Percentiles rank a stretch among this genome's conserved stretches.
phyloP scores from a whole-genome alignment of 1,139 yeast species.

The Candida freyschussii region DNA sequence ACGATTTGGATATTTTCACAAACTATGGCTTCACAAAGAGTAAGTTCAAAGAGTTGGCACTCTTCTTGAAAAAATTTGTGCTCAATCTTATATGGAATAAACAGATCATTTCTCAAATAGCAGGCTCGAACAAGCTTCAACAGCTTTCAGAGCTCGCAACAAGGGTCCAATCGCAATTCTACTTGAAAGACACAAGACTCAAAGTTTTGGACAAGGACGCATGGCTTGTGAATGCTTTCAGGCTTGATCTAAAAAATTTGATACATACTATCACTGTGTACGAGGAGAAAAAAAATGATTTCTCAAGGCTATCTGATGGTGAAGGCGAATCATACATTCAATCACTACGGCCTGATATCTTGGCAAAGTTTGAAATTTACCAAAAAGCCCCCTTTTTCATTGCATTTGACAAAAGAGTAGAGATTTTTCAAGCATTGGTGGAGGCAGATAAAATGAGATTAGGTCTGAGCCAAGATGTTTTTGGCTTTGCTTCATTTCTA shows the following conservation, averaged over 20 bases:
- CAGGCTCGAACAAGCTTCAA: conserved; percentile 2
- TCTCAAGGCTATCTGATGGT: conserved; percentile 20
- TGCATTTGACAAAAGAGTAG: conserved; percentile 69
- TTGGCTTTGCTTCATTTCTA: conserved; percentile 10
- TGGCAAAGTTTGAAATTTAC: conserved; percentile 43
- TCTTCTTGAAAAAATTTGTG: conserved; percentile 50
- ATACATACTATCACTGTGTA: conserved; percentile 14
- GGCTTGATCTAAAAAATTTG: conserved; percentile 10
- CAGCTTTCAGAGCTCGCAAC: conserved; percentile 36
- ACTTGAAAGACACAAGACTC: conserved; percentile 63
- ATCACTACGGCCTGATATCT: conserved; percentile 8
- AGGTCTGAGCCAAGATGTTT: conserved; percentile 18
- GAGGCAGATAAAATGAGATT: conserved; percentile 42
- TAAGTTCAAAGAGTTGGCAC: conserved; percentile 43
- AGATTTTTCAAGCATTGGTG: conserved; percentile 62
- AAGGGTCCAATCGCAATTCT: conserved; percentile 60
- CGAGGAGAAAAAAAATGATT: conserved; percentile 21
- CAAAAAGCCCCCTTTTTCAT: conserved; percentile 73
- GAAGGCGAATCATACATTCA: conserved; percentile 17
- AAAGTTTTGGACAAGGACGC: conserved; percentile 24
- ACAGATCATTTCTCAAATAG: conserved; percentile 6
- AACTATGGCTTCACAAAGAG: conserved; percentile 40
- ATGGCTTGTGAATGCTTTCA: conserved; percentile 18
- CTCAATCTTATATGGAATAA: conserved; percentile 49
- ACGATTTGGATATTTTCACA: conserved; percentile 57